Conservation (phyloP, 176 grass and related monocot species). For the Chrysopogon serrulatus region DNA sequence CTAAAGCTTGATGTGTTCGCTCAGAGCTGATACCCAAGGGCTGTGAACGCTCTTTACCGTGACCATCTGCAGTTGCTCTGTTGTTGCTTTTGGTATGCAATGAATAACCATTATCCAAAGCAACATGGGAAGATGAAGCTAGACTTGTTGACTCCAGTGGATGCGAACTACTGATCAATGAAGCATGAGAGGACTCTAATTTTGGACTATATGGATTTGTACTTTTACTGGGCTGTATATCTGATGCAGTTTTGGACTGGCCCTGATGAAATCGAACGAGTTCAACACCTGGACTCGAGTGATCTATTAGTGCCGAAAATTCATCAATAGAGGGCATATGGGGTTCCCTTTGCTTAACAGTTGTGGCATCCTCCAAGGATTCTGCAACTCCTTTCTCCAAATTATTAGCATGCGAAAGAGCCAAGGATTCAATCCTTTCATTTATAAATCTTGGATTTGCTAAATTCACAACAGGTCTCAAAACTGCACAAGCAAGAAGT, state of each 20-base stretch:
- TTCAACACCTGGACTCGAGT: slow-evolving; percentile 81
- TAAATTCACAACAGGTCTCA: slow-evolving; percentile 87
- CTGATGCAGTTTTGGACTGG: slow-evolving; percentile 37
- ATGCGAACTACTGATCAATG: slow-evolving; percentile 18
- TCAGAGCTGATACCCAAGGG: slow-evolving; percentile 54
- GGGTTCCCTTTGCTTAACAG: slow-evolving; percentile 53
- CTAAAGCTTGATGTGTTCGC: slow-evolving; percentile 52
- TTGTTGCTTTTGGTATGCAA: slow-evolving; percentile 37
- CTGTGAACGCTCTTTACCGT: slow-evolving; percentile 36
- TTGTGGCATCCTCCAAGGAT: slow-evolving; percentile 37
- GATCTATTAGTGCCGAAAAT: slow-evolving; percentile 65
- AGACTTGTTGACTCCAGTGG: slow-evolving; percentile 40
- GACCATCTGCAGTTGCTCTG: slow-evolving; percentile 23
- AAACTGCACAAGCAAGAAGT: slow-evolving; percentile 92
- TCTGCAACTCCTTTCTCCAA: slow-evolving; percentile 47
- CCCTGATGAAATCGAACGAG: slow-evolving; percentile 70
- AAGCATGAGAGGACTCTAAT: slow-evolving; percentile 7
- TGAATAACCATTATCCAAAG: slow-evolving; percentile 3
- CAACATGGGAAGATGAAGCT: background rate
- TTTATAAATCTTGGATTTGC: slow-evolving; percentile 99
- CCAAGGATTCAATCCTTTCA: slow-evolving; percentile 87
- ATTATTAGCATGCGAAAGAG: slow-evolving; percentile 61
- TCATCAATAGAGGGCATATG: slow-evolving; percentile 67
- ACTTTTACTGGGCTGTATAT: slow-evolving; percentile 30
- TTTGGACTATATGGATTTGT: slow-evolving; percentile 32